These are phyloP conservation scores for Suillus subalutaceus DNA, from an alignment of 768 basidiomycete genomes.

Conservation along the genomic window DNA sequence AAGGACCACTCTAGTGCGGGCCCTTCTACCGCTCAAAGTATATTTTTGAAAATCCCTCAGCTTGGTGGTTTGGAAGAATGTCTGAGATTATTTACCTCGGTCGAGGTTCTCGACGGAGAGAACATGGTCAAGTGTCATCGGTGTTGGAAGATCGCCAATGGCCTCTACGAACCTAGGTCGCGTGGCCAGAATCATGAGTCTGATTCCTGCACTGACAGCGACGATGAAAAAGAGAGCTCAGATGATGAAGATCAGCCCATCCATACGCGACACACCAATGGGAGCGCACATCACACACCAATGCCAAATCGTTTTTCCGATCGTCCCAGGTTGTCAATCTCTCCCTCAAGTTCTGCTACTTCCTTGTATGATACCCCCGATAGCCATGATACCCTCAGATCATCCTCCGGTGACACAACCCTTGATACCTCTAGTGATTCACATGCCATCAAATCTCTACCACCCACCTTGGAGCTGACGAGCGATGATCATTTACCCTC, in stretches of 20 bases:
- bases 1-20: conserved; percentile 27
- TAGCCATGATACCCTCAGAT: conserved; percentile 26
- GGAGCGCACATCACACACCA: neutral
- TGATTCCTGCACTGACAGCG: conserved; percentile 37
- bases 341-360: conserved; percentile 36
- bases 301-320: neutral
- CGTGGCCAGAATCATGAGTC: conserved; percentile 23
- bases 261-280: neutral
- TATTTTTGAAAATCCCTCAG: conserved; percentile 31
- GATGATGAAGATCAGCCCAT: neutral
- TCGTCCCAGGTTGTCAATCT: conserved; percentile 10
- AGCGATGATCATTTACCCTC: conserved; percentile 24
- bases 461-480: conserved; percentile 34
- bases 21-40: conserved; percentile 23
- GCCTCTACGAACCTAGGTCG: conserved; percentile 46
- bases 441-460: conserved; percentile 24
- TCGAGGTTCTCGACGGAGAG: conserved; percentile 93
- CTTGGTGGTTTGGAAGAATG: conserved; percentile 76
- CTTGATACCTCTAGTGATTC: conserved; percentile 27
- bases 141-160: conserved; percentile 92
- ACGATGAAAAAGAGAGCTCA: conserved; percentile 30
- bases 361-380: conserved; percentile 41
- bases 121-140: conserved; percentile 92
- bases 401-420: conserved; percentile 15
- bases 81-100: conserved; percentile 84